Evolutionary conservation across 805 yeast genomes (phyloP).

Genomic region (Sugiyamaella floridensis): DNA sequence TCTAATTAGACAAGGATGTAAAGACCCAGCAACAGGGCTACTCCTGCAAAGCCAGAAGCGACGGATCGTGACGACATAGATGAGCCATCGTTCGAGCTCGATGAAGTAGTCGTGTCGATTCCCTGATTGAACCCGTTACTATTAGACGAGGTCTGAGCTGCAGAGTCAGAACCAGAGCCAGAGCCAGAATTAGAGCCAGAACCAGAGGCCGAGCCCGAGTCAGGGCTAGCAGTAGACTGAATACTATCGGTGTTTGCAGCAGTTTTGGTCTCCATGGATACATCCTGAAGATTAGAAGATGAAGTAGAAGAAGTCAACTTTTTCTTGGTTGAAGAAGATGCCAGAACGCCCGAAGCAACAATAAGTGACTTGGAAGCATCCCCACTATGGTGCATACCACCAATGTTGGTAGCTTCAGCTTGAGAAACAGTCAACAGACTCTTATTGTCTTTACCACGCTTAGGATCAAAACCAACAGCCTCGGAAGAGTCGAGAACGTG

Average conservation of each 20-base stretch:
- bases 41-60: not conserved
- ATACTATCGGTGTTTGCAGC: not conserved
- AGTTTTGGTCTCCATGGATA: constrained; percentile 4
- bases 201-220: constrained; percentile 4
- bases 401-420: constrained; percentile 9
- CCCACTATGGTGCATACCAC: constrained; percentile 8
- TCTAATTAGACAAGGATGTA: not conserved
- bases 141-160: not conserved
- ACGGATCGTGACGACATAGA: not conserved
- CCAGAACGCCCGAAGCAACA: constrained; percentile 12
- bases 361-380: constrained; percentile 1
- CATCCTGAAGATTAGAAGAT: not conserved
- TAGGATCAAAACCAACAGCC: constrained; percentile 45
- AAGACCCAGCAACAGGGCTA: not conserved
- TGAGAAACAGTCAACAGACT: constrained; percentile 12
- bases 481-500: constrained; percentile 54
- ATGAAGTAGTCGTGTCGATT: not conserved
- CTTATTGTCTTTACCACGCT: constrained; percentile 19
- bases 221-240: not conserved
- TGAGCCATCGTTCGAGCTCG: not conserved
- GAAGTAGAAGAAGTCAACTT: constrained; percentile 19
- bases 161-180: constrained; percentile 12
- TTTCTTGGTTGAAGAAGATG: constrained; percentile 2
- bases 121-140: not conserved
- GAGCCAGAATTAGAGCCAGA: constrained; percentile 13